A percentile compares a stretch with the other conserved stretches of the same genome.
These are phyloP conservation scores for Trametopsis cervina DNA, from an alignment of 768 basidiomycete genomes.

Conservation along the genomic window DNA sequence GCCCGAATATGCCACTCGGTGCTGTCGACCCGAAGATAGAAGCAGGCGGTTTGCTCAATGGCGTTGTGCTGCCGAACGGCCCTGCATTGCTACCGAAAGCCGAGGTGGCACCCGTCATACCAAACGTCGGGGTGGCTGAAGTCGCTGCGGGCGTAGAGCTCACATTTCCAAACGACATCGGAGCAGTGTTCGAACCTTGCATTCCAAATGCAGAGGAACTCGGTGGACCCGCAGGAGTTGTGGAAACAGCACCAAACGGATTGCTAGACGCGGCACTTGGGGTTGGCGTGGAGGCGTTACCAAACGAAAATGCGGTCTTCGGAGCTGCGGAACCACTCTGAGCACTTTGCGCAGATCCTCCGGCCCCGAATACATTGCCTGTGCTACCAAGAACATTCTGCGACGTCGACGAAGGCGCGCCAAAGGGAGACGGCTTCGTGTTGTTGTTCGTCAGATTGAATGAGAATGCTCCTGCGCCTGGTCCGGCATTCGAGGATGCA, in stretches of 20 bases:
- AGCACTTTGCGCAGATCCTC: not conserved
- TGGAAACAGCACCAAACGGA: constrained; percentile 1
- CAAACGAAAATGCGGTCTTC: constrained; percentile 8
- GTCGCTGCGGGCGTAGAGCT: too few relatives aligned
- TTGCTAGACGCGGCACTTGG: constrained; percentile 1
- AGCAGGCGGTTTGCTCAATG: not conserved
- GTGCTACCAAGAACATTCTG: constrained; percentile 2
- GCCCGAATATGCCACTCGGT: too few relatives aligned
- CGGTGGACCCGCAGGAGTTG: not conserved
- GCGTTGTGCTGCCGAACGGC: not conserved
- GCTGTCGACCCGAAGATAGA: not conserved
- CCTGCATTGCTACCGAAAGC: too few relatives aligned
- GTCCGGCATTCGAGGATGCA: not conserved
- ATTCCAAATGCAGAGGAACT: too few relatives aligned
- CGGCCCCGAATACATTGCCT: too few relatives aligned
- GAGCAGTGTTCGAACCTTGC: too few relatives aligned
- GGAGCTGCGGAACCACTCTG: not conserved
- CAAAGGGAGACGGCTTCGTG: constrained; percentile 1
- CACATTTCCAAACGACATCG: too few relatives aligned
- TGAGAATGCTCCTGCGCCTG: not conserved
- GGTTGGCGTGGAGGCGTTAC: constrained; percentile 4
- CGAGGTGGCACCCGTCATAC: too few relatives aligned
- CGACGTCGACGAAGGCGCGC: not conserved
- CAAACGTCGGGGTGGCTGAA: too few relatives aligned
- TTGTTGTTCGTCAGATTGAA: not conserved